Evolutionary conservation across 192 early-diverging fungal genomes (phyloP).

Genomic region (Coemansia sp.): DNA sequence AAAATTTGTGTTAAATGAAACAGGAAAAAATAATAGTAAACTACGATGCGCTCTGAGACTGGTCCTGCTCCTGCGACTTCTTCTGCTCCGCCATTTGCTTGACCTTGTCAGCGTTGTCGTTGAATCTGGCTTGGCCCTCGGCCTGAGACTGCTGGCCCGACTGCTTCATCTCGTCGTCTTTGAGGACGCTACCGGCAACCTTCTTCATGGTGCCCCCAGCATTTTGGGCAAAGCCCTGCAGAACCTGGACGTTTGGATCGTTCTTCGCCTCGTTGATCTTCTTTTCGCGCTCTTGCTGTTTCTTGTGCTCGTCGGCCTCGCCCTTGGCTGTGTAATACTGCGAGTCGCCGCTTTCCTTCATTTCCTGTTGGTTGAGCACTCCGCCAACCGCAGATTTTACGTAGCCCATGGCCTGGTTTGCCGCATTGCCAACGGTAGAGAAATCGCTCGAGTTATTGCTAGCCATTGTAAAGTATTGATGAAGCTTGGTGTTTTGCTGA

Average conservation of each 20-base stretch:
- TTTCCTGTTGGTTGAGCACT: background rate
- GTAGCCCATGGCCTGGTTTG: background rate
- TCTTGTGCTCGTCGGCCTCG: background rate
- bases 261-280: background rate
- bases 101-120: background rate
- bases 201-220: background rate
- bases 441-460: background rate
- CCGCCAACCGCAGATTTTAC: background rate
- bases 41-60: background rate
- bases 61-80: background rate
- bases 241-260: background rate
- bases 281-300: background rate
- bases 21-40: background rate
- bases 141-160: background rate
- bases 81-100: too few relatives aligned
- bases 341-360: background rate
- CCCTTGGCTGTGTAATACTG: background rate
- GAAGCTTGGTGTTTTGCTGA: background rate
- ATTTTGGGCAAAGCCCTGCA: background rate
- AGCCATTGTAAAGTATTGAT: background rate
- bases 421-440: background rate
- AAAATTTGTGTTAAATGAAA: too few relatives aligned
- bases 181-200: background rate
- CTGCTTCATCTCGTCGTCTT: background rate
- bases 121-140: background rate